Evolutionary conservation across 345 rosid species (phyloP).

Genomic region (Capsella bursapastoris): DNA sequence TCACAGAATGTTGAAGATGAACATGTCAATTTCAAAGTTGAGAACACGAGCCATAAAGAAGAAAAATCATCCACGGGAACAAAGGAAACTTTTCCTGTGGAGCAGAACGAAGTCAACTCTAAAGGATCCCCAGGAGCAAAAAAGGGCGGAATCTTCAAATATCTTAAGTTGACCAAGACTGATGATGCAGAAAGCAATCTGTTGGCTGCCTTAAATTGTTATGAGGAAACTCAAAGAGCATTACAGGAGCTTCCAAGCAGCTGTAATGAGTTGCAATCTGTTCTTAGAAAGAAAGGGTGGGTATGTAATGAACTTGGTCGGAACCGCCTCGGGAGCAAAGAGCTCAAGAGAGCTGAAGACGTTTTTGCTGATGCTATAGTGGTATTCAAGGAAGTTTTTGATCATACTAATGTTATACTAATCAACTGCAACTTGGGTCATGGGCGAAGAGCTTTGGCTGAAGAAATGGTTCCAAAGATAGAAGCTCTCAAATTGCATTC

Average conservation of each 20-base stretch:
- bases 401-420: conserved; percentile 73
- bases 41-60: conserved; percentile 38
- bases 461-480: conserved; percentile 76
- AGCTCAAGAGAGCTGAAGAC: conserved; percentile 71
- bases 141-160: conserved; percentile 88
- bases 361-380: conserved; percentile 81
- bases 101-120: conserved; percentile 39
- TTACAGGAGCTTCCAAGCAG: conserved; percentile 61
- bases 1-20: conserved; percentile 49
- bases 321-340: conserved; percentile 70
- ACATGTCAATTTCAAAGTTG: conserved; percentile 37
- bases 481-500: conserved; percentile 59
- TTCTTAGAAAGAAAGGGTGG: conserved; percentile 88
- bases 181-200: conserved; percentile 74
- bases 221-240: conserved; percentile 75
- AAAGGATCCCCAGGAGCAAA: conserved; percentile 45
- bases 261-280: conserved; percentile 61
- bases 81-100: conserved; percentile 38
- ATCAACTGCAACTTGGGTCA: conserved; percentile 91
- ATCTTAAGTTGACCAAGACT: conserved; percentile 50
- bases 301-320: conserved; percentile 90
- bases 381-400: conserved; percentile 77
- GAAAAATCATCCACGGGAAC: conserved; percentile 32
- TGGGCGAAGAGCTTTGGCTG: conserved; percentile 91
- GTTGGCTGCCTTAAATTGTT: conserved; percentile 68